phyloP scores from a whole-genome alignment of 345 rosid species.

The Dipteronia dyeriana region DNA sequence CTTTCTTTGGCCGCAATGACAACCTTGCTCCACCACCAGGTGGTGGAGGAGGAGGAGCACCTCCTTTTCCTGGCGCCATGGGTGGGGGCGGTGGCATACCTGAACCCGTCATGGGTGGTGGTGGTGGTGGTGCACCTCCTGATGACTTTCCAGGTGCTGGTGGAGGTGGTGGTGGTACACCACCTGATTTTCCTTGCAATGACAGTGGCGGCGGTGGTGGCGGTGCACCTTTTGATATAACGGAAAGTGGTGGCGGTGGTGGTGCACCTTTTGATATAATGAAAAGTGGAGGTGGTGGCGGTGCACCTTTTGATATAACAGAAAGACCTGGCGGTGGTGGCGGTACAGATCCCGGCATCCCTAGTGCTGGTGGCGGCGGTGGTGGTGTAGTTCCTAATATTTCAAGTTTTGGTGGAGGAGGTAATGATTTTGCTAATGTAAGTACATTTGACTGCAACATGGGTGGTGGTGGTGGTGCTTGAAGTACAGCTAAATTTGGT shows the following conservation, averaged over 20 bases:
- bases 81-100: slow-evolving; percentile 35
- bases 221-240: not conserved
- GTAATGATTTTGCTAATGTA: slow-evolving; percentile 13
- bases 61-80: slow-evolving; percentile 37
- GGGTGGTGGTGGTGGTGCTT: slow-evolving; percentile 26
- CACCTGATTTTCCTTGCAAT: slow-evolving; percentile 20
- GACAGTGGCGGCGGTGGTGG: slow-evolving; percentile 23
- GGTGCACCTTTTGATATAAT: slow-evolving; percentile 5
- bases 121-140: slow-evolving; percentile 37
- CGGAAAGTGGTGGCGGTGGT: slow-evolving; percentile 20
- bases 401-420: slow-evolving; percentile 26
- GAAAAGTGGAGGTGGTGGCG: slow-evolving; percentile 26
- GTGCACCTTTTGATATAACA: not conserved
- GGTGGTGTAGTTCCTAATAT: not conserved
- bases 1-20: slow-evolving; percentile 68
- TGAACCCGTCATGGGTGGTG: slow-evolving; percentile 35
- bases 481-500: not conserved
- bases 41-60: slow-evolving; percentile 65
- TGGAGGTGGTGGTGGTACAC: slow-evolving; percentile 24
- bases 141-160: slow-evolving; percentile 17
- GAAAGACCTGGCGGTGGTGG: slow-evolving; percentile 29
- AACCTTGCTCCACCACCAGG: slow-evolving; percentile 50
- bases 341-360: not conserved
- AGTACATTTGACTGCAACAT: slow-evolving; percentile 17
- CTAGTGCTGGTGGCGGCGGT: slow-evolving; percentile 20